Evolutionary conservation across 495 filamentous ascomycete species (phyloP), one percentile per base, ranked within the genome.

Genomic region (Aspergillus avenaceus): DNA sequence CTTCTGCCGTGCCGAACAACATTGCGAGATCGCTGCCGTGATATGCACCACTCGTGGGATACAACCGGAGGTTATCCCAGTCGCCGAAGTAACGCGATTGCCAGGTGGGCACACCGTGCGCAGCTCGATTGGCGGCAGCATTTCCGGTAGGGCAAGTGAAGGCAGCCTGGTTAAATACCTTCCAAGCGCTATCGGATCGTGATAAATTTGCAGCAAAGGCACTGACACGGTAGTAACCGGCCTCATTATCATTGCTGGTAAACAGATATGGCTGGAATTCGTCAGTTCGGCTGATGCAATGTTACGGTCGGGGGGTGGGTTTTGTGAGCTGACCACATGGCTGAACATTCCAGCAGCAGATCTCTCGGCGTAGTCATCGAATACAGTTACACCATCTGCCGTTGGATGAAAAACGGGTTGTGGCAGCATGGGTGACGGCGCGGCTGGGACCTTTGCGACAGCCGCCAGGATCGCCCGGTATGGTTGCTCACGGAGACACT

Each of bases 11-110:
- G 2, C 75, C 77, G 47, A 78, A 79, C 8, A 81, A 44, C 61
- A 80, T 70, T 18, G 72, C 62, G 38, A 81, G 38, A 25, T 83
- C 76, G 18, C 50, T 42, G 8, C 66, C 70, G 52, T 82, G 79
- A 52, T 72, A 79, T 1, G 75, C 67, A 3, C 73, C 73, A 32
- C 68, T 73, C 16, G 56, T 61, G 1, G 71, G 71, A 31, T 72
- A 72, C 19, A 80, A 59, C 6, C 59, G 56, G 11, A 70, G 62
- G 52, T 76, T 78, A 1, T 67, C 61, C 60, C 73, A 82, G 41
- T 72, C 69, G 7, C 69, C 76, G 36, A 74, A 71, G 50, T 77
- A 82, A 34, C 75, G 71, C 49, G 74, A 80, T 16, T 70, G 69
- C 76, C 77, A 82, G 12, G 64, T 67, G 0, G 78, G 73, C 12